These are phyloP conservation scores for Geotrichum restrictum DNA, from an alignment of 1,139 yeast species.

Conservation along the genomic window DNA sequence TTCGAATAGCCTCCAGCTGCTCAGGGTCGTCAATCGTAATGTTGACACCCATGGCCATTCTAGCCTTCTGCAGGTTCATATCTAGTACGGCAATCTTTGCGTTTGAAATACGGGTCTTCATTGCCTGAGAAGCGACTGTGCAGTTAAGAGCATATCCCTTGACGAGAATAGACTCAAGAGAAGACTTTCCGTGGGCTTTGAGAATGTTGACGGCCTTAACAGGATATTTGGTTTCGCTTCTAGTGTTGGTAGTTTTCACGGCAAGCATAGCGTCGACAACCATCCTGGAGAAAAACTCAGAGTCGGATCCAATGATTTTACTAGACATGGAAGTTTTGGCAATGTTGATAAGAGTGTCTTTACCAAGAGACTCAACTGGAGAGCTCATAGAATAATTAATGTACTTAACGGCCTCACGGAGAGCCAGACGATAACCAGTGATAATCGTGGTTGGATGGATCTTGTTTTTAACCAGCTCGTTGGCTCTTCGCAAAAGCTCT, in stretches of 20 bases:
- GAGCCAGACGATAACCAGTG: conserved; percentile 90
- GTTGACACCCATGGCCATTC: conserved; percentile 98
- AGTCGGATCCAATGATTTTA: conserved; percentile 93
- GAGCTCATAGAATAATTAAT: conserved; percentile 80
- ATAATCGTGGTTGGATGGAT: conserved; percentile 97
- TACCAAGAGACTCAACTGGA: conserved; percentile 77
- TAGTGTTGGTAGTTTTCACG: conserved; percentile 82
- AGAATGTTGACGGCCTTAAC: conserved; percentile 94
- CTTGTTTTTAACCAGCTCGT: conserved; percentile 86
- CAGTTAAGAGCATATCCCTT: conserved; percentile 96
- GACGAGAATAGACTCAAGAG: conserved; percentile 78
- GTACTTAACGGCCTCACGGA: conserved; percentile 86
- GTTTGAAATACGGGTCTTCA: conserved; percentile 67
- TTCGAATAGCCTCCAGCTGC: conserved; percentile 90
- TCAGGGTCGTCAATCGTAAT: conserved; percentile 97
- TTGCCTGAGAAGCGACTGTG: conserved; percentile 96
- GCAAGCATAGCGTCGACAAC: conserved; percentile 96
- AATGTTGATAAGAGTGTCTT: conserved; percentile 69
- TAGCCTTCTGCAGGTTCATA: conserved; percentile 89
- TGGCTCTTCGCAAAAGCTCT: conserved; percentile 87
- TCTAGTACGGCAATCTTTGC: conserved; percentile 93
- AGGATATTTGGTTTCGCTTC: conserved; percentile 90
- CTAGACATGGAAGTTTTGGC: conserved; percentile 98
- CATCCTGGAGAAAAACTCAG: conserved; percentile 82
- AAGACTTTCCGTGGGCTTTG: conserved; percentile 94